Percentiles rank a stretch among this genome's conserved stretches.
Evolutionary conservation across 768 basidiomycete genomes (phyloP).

Genomic region (Lactifluus subvellereus): DNA sequence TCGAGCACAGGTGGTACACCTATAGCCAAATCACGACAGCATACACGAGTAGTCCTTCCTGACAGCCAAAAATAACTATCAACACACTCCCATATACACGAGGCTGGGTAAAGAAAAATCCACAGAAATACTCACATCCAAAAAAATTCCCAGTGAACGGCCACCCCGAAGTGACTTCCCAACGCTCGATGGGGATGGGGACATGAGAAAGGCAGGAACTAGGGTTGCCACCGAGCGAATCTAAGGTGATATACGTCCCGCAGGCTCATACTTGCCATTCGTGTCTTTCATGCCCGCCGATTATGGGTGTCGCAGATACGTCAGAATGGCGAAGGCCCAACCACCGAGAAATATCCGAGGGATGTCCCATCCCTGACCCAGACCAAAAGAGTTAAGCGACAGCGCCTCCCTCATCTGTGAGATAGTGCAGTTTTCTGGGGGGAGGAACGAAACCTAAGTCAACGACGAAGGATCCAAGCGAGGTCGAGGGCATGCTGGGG

Average conservation of each 20-base stretch:
- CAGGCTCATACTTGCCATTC: neutral
- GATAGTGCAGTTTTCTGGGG: no score
- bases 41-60: neutral
- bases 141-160: neutral
- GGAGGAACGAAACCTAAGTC: neutral
- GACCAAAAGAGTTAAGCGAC: neutral
- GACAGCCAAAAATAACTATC: neutral
- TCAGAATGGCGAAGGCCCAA: neutral
- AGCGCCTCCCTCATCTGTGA: neutral
- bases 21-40: slow-evolving; percentile 6
- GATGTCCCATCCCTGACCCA: neutral
- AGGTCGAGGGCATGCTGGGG: neutral
- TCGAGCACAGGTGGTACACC: slow-evolving; percentile 15
- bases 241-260: neutral
- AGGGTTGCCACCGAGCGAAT: neutral
- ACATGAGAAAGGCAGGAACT: neutral
- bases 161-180: neutral
- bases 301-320: neutral
- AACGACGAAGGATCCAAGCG: neutral
- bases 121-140: neutral
- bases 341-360: neutral
- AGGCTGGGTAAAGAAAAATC: neutral
- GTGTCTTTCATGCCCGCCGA: neutral
- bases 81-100: neutral
- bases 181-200: neutral